phyloP scores from a whole-genome alignment of 129 eudicot species.

The Pittosporum tobira region DNA sequence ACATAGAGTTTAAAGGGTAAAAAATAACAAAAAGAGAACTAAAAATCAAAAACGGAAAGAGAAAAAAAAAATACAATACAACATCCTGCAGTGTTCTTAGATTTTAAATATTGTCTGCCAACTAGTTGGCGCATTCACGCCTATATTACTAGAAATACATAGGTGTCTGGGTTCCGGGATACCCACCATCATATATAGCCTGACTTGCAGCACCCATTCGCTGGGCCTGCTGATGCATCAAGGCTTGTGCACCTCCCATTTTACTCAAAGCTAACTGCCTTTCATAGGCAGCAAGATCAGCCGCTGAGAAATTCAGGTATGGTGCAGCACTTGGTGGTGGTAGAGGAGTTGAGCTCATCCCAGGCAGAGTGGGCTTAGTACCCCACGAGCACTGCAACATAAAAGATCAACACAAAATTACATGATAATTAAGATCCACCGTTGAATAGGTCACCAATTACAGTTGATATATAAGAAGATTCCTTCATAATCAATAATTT shows the following conservation, averaged over 20 bases:
- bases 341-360: constrained; percentile 55
- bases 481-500: neutral
- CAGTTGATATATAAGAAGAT: neutral
- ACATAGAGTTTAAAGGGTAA: neutral
- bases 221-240: constrained; percentile 48
- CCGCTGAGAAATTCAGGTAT: constrained; percentile 33
- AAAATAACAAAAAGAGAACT: neutral
- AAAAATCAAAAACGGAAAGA: neutral
- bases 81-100: constrained; percentile 2
- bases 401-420: neutral
- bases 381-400: constrained; percentile 71
- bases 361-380: constrained; percentile 76
- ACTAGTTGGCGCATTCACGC: neutral
- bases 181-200: constrained; percentile 60
- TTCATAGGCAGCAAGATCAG: constrained; percentile 51
- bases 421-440: neutral
- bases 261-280: constrained; percentile 45
- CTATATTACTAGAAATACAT: constrained; percentile 55
- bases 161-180: constrained; percentile 55
- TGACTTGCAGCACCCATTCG: constrained; percentile 44
- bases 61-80: neutral
- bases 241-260: constrained; percentile 51
- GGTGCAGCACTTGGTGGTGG: constrained; percentile 53
- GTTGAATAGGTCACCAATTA: neutral
- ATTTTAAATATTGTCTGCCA: constrained; percentile 14